Conservation (phyloP, 1,284 basidiomycete genomes). For the Cerioporus squamosus region DNA sequence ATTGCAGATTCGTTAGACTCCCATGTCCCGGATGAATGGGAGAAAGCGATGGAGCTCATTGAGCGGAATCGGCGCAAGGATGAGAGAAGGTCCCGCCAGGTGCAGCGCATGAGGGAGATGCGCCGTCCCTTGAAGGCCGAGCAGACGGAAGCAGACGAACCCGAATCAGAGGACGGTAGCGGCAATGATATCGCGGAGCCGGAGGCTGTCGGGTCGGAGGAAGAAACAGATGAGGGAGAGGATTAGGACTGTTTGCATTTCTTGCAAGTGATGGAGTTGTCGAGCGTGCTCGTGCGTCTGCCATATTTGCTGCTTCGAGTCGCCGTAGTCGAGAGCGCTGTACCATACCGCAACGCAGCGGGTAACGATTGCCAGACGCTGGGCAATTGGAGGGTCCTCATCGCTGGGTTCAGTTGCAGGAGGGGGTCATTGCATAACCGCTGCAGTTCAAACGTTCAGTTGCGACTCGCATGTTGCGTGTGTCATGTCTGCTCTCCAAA, state of each 20-base stretch:
- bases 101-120: conserved; percentile 18
- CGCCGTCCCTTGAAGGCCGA: conserved; percentile 4
- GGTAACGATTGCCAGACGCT: too few species aligned
- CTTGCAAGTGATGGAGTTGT: too few species aligned
- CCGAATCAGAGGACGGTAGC: conserved; percentile 20
- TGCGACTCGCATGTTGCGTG: too few species aligned
- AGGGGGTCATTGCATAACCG: too few species aligned
- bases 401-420: too few species aligned
- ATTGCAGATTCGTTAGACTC: conserved; percentile 48
- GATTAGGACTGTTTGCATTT: neutral
- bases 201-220: neutral
- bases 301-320: too few species aligned
- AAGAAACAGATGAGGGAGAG: neutral
- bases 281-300: too few species aligned
- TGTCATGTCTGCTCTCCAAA: too few species aligned
- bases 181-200: conserved; percentile 4
- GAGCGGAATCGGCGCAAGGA: conserved; percentile 11
- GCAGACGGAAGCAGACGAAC: neutral
- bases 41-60: conserved; percentile 31
- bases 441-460: too few species aligned
- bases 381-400: too few species aligned
- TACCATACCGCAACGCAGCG: too few species aligned
- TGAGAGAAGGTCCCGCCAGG: conserved; percentile 13
- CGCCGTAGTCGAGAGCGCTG: too few species aligned
- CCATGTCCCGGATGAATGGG: conserved; percentile 48